Conservation (phyloP, 768 basidiomycete genomes). For the Leccinum fibrillosum region DNA sequence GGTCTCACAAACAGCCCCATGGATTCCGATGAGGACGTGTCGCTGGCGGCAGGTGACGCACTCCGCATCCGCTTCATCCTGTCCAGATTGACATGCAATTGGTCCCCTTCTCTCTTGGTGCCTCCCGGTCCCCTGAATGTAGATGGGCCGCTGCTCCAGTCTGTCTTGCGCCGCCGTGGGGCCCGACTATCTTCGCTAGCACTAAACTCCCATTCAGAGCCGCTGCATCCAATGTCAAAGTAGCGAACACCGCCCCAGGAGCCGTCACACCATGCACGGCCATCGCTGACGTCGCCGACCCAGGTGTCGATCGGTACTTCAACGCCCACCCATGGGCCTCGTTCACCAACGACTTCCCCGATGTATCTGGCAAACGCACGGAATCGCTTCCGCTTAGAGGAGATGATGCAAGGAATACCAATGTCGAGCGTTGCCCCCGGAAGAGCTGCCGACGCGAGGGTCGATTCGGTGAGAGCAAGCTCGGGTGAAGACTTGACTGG, state of each 20-base stretch:
- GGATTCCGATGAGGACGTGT: slow-evolving; percentile 58
- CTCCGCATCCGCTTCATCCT: slow-evolving; percentile 60
- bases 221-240: slow-evolving; percentile 66
- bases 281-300: slow-evolving; percentile 49
- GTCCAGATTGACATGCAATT: slow-evolving; percentile 37
- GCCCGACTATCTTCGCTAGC: slow-evolving; percentile 38
- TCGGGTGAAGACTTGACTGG: slow-evolving; percentile 18
- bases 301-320: slow-evolving; percentile 72
- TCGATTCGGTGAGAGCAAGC: slow-evolving; percentile 21
- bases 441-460: slow-evolving; percentile 22
- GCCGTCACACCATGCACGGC: slow-evolving; percentile 86
- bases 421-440: slow-evolving; percentile 74
- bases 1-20: slow-evolving; percentile 80
- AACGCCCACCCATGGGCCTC: slow-evolving; percentile 87
- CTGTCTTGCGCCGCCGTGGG: slow-evolving; percentile 22
- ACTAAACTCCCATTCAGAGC: slow-evolving; percentile 65
- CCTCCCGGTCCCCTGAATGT: slow-evolving; percentile 35
- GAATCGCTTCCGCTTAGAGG: slow-evolving; percentile 79
- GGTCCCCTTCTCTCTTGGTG: slow-evolving; percentile 58
- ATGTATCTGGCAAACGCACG: slow-evolving; percentile 87
- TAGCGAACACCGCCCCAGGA: slow-evolving; percentile 78
- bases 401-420: slow-evolving; percentile 88
- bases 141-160: slow-evolving; percentile 28
- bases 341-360: slow-evolving; percentile 78
- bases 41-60: slow-evolving; percentile 62